Conservation (phyloP, 495 filamentous ascomycete species). For the Friedmanniomyces simplex region DNA sequence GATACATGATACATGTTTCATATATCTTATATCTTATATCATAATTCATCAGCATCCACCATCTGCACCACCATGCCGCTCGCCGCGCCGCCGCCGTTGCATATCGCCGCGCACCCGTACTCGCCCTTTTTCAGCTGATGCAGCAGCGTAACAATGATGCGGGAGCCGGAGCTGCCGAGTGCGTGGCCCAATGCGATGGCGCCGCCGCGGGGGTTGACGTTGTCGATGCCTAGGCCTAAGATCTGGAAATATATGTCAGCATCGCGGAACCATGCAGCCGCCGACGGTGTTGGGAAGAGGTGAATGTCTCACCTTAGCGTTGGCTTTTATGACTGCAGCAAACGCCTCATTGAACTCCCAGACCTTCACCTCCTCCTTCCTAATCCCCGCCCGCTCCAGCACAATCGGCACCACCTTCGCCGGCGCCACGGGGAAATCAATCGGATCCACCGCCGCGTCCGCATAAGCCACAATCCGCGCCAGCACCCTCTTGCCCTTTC, state of each 20-base stretch:
- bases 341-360: conserved; percentile 99
- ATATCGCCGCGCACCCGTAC: conserved; percentile 91
- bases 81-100: conserved; percentile 89
- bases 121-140: conserved; percentile 85
- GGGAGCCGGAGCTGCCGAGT: conserved; percentile 83
- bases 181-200: conserved; percentile 93
- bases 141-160: conserved; percentile 81
- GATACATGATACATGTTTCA: no score
- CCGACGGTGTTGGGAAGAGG: not conserved
- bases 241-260: no score
- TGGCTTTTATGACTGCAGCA: conserved; percentile 90
- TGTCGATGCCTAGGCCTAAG: conserved; percentile 62
- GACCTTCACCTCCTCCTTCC: conserved; percentile 74
- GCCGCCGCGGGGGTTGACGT: conserved; percentile 80
- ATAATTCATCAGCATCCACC: conserved; percentile 41
- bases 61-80: conserved; percentile 88
- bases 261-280: no score
- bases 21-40: no score
- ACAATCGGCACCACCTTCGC: conserved; percentile 86
- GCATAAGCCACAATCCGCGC: conserved; percentile 77
- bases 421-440: conserved; percentile 92
- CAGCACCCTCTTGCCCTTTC: conserved; percentile 59
- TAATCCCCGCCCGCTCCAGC: conserved; percentile 78
- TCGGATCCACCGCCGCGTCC: conserved; percentile 84
- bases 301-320: conserved; percentile 58